Evolutionary conservation across 2,329 filamentous ascomycete genomes (phyloP).

Genomic region (Dothidotthia symphoricarpi): DNA sequence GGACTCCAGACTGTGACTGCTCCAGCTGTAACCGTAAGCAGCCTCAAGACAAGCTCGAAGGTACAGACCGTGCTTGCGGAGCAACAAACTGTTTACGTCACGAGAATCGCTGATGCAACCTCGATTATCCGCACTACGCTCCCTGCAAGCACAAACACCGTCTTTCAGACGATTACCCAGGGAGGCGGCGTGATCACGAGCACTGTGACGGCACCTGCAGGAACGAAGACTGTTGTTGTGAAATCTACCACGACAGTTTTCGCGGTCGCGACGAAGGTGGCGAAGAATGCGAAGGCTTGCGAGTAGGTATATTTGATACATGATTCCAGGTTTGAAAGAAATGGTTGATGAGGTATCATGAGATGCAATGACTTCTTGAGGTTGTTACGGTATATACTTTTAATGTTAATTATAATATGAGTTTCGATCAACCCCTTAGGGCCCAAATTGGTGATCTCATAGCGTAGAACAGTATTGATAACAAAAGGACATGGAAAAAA

Average conservation of each 20-base stretch:
- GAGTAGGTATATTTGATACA: conserved; percentile 1
- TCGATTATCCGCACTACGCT: conserved; percentile 22
- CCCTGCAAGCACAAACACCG: conserved; percentile 14
- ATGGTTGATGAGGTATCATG: too few species aligned
- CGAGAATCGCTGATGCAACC: conserved; percentile 11
- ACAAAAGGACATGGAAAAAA: too few species aligned
- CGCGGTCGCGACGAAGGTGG: conserved; percentile 10
- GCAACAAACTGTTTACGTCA: conserved; percentile 14
- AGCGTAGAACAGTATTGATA: too few species aligned
- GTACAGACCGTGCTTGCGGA: conserved; percentile 8
- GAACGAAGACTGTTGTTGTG: conserved; percentile 12
- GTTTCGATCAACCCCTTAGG: too few species aligned
- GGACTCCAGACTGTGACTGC: conserved; percentile 16
- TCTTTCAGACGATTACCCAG: conserved; percentile 11
- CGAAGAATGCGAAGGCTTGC: conserved; percentile 16
- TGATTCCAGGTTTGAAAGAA: too few species aligned
- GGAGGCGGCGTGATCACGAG: conserved; percentile 10
- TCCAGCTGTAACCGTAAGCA: conserved; percentile 18
- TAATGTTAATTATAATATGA: too few species aligned
- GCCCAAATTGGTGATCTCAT: too few species aligned
- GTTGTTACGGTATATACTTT: too few species aligned
- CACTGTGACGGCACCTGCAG: conserved; percentile 12
- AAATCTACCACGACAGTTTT: conserved; percentile 14
- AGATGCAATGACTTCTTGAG: too few species aligned
- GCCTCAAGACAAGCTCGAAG: conserved; percentile 12